A percentile compares a stretch with the other conserved stretches of the same genome.
phyloP scores from a whole-genome alignment of 257 asterid species.

The Knoxia roxburghii region DNA sequence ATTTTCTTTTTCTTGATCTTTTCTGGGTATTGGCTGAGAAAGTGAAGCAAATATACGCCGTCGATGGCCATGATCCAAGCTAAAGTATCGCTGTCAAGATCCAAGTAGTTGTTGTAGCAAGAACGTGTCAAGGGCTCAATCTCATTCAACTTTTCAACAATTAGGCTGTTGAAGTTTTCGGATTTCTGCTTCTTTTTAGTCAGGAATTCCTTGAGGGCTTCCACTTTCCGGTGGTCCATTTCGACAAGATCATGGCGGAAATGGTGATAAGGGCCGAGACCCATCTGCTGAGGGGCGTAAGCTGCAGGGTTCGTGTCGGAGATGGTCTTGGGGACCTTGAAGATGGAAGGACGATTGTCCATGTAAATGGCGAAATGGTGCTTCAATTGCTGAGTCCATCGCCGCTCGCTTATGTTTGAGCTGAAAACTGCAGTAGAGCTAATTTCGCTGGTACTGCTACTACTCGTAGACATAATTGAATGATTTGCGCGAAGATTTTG shows the following conservation, averaged over 20 bases:
- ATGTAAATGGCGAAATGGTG: neutral
- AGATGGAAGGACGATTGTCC: conserved; percentile 8
- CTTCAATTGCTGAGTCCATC: conserved; percentile 1
- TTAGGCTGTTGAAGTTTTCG: neutral
- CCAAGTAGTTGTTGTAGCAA: conserved; percentile 31
- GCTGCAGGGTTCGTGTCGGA: conserved; percentile 27
- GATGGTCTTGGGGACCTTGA: conserved; percentile 18
- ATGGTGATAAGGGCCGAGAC: conserved; percentile 42
- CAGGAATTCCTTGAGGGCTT: conserved; percentile 15
- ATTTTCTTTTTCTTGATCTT: too few relatives aligned
- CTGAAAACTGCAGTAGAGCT: neutral
- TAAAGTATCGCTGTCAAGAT: conserved; percentile 23
- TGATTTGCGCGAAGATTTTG: too few relatives aligned
- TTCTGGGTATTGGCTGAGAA: conserved; percentile 9
- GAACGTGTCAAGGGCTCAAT: conserved; percentile 16
- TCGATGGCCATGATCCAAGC: conserved; percentile 34
- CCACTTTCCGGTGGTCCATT: conserved; percentile 24
- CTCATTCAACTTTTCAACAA: conserved; percentile 4
- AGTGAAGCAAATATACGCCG: conserved; percentile 26
- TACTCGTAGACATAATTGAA: too few relatives aligned
- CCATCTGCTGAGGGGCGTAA: conserved; percentile 28
- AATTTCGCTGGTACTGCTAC: too few relatives aligned
- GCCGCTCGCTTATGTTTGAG: neutral
- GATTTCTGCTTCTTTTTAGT: neutral
- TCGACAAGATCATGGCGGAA: conserved; percentile 3